Conservation (phyloP, 1,284 basidiomycete species). For the Cryptococcus wingfieldii region DNA sequence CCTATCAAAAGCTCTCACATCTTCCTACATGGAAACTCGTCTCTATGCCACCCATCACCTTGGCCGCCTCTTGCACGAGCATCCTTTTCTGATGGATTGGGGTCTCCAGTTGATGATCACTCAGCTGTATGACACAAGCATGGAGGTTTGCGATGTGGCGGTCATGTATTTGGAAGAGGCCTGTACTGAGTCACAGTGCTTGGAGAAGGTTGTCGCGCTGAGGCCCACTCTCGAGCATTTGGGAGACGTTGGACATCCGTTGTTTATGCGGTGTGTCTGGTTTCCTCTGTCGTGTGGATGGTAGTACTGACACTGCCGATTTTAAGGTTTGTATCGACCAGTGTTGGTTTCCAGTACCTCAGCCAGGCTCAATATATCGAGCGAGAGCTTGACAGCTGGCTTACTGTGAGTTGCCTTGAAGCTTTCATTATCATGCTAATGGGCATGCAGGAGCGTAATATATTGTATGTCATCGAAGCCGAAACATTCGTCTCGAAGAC, state of each 20-base stretch:
- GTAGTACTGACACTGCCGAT: not conserved
- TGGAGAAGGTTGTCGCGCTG: slow-evolving; percentile 90
- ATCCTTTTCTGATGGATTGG: slow-evolving; percentile 68
- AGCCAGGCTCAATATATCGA: slow-evolving; percentile 89
- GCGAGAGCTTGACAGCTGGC: slow-evolving; percentile 93
- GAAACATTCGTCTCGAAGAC: slow-evolving; percentile 48
- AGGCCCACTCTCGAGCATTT: slow-evolving; percentile 92
- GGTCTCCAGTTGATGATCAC: slow-evolving; percentile 82
- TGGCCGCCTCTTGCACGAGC: slow-evolving; percentile 58
- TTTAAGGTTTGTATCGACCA: slow-evolving; percentile 85
- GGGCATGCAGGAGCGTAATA: slow-evolving; percentile 39
- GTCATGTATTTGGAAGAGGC: slow-evolving; percentile 84
- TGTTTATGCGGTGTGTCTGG: slow-evolving; percentile 72
- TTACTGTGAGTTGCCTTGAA: slow-evolving; percentile 61
- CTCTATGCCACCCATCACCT: slow-evolving; percentile 83
- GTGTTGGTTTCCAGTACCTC: slow-evolving; percentile 86
- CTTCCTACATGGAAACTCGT: slow-evolving; percentile 81
- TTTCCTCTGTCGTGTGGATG: not conserved
- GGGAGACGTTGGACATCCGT: slow-evolving; percentile 82
- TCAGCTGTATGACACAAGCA: slow-evolving; percentile 87
- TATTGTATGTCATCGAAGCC: slow-evolving; percentile 47
- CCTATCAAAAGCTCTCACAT: slow-evolving; percentile 87
- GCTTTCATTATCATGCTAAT: not conserved
- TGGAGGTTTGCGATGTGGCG: slow-evolving; percentile 84
- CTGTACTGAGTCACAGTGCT: slow-evolving; percentile 74